Percentiles rank a stretch among this genome's conserved stretches.
Conservation (phyloP, 1,284 basidiomycete genomes). For the Sphaerobolus stellatus region DNA sequence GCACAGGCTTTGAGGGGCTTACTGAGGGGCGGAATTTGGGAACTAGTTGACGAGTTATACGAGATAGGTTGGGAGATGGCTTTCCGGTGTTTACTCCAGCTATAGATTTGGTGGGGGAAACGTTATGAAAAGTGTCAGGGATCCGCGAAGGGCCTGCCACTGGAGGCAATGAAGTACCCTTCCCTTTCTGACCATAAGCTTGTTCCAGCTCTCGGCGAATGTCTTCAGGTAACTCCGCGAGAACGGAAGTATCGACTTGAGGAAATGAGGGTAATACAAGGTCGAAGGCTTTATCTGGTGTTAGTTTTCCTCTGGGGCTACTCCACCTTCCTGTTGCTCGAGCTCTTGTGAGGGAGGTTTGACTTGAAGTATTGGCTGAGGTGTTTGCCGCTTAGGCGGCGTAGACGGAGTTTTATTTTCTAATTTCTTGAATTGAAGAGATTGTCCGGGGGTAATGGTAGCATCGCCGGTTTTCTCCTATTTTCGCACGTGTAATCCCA, state of each 20-base stretch:
- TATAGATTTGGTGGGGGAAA: not conserved
- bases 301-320: too few species aligned
- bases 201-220: conserved; percentile 67
- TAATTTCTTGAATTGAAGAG: conserved; percentile 46
- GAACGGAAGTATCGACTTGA: conserved; percentile 71
- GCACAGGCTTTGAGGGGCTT: conserved; percentile 44
- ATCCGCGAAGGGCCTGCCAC: conserved; percentile 13
- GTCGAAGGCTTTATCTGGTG: too few species aligned
- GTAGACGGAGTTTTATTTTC: conserved; percentile 11
- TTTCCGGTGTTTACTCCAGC: too few species aligned
- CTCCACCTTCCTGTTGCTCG: too few species aligned
- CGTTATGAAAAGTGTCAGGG: not conserved
- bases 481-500: conserved; percentile 92
- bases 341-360: conserved; percentile 40
- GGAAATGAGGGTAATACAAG: conserved; percentile 62
- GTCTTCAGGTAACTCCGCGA: conserved; percentile 69
- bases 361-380: conserved; percentile 28
- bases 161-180: conserved; percentile 37
- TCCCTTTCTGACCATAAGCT: conserved; percentile 55
- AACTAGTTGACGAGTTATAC: conserved; percentile 62
- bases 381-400: not conserved
- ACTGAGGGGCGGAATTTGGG: conserved; percentile 46
- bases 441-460: conserved; percentile 46
- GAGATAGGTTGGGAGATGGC: conserved; percentile 41
- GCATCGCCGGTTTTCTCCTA: conserved; percentile 52